Conservation (phyloP, 1,284 basidiomycete genomes). For the Mycosarcoma mackinlayi region DNA sequence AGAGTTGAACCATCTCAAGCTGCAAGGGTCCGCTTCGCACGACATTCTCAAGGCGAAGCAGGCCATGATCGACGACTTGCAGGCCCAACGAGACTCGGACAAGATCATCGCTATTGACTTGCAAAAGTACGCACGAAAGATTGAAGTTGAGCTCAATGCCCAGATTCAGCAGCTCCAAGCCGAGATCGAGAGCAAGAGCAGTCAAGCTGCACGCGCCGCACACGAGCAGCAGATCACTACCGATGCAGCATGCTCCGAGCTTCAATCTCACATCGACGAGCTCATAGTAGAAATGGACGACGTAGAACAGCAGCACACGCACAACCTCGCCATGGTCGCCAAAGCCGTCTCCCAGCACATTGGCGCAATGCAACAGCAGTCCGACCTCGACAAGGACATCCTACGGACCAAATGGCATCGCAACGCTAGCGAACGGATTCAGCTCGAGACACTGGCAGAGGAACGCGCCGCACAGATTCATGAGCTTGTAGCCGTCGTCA, state of each 20-base stretch:
- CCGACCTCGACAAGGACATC: conserved; percentile 3
- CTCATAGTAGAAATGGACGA: conserved; percentile 15
- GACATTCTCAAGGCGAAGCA: conserved; percentile 22
- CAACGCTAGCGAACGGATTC: conserved; percentile 14
- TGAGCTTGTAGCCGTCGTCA: conserved; percentile 43
- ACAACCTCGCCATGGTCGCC: conserved; percentile 38
- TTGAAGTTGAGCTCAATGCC: conserved; percentile 29
- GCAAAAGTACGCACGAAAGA: conserved; percentile 36
- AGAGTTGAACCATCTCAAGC: conserved; percentile 14
- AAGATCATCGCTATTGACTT: conserved; percentile 41
- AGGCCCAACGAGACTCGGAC: conserved; percentile 30
- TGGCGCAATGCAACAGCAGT: conserved; percentile 6
- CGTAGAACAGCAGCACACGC: conserved; percentile 22
- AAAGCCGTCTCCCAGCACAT: conserved; percentile 27
- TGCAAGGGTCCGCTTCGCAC: conserved; percentile 16
- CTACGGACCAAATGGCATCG: conserved; percentile 18
- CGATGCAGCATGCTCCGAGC: conserved; percentile 8
- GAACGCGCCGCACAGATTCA: conserved; percentile 34
- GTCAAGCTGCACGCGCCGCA: conserved; percentile 7
- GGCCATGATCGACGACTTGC: conserved; percentile 25
- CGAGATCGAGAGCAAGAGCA: conserved; percentile 9
- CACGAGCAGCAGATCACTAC: conserved; percentile 6
- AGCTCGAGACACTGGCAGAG: conserved; percentile 21
- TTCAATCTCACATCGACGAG: conserved; percentile 22
- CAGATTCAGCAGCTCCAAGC: conserved; percentile 26